Conservation (phyloP, 192 early-diverging fungal genomes). For the Backusella liffmaniae region DNA sequence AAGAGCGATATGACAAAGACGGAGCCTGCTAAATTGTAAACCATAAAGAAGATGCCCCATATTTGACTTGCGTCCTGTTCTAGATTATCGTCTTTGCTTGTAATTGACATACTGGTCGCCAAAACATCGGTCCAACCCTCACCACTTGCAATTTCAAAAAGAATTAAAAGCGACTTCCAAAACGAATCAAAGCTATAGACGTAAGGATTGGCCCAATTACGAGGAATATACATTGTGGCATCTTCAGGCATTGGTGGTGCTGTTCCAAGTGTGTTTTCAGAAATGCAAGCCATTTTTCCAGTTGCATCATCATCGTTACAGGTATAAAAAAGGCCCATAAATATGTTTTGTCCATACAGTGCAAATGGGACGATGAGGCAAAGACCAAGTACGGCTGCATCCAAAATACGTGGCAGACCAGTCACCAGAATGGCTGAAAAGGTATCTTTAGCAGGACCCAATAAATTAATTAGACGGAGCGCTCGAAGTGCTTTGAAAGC, state of each 20-base stretch:
- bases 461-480: conserved; percentile 54
- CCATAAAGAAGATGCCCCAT: conserved; percentile 55
- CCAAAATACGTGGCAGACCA: conserved; percentile 56
- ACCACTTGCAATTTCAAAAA: conserved; percentile 57
- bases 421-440: conserved; percentile 55
- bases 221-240: conserved; percentile 40
- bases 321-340: conserved; percentile 47
- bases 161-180: conserved; percentile 47
- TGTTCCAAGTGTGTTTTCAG: conserved; percentile 18
- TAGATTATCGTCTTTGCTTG: conserved; percentile 36
- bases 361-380: conserved; percentile 58
- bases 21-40: conserved; percentile 57
- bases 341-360: conserved; percentile 44
- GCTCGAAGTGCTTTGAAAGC: conserved; percentile 58
- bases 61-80: conserved; percentile 42
- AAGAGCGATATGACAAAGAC: conserved; percentile 60
- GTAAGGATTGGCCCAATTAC: conserved; percentile 56
- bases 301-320: conserved; percentile 48
- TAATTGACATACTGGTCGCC: conserved; percentile 44
- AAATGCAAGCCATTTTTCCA: conserved; percentile 31
- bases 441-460: conserved; percentile 49
- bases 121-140: conserved; percentile 61
- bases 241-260: conserved; percentile 23
- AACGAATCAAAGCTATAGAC: conserved; percentile 63
- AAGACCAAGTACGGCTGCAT: conserved; percentile 48